Evolutionary conservation across 495 filamentous ascomycete species (phyloP), one percentile per base, ranked within the genome.

Genomic region (Pseudomonodictys pantanalensis): DNA sequence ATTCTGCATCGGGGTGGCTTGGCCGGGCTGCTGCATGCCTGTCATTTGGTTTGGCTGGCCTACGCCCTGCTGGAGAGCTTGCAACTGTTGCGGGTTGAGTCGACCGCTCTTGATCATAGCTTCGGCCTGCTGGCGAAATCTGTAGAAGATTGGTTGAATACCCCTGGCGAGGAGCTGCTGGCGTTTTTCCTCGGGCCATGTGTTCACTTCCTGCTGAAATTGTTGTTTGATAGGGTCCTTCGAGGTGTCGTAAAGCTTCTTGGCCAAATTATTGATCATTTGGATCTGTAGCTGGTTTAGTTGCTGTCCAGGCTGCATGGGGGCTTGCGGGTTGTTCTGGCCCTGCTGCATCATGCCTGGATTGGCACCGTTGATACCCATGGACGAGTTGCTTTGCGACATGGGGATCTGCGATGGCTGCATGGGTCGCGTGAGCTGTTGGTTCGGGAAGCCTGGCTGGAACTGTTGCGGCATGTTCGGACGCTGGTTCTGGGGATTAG

Each of bases 361-460:
- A 55, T 75, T 78, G 57, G 72, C 68, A 20, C 74, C 71, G 47
- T 75, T 77, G 70, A 78, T 78, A 18, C 73, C 75, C 76, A 77
- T 30, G 64, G 60, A 59, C 1, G 62, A 62, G 20, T 49, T 44
- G 30, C 48, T 25, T 70, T 76, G 73, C 24, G 71, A 72, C 43
- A 75, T 75, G 50, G 77, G 71, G 33, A 82, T 73, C 2, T 77
- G 77, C 7, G 81, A 81, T 0, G 78, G 52, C 64, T 83, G 81
- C 73, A 84, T 76, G 28, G 62, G 77, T 8, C 73, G 76, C 52
- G 78, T 80, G 64, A 84, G 72, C 42, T 83, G 82, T 12, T 76
- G 77, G 25, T 67, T 67, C 6, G 77, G 73, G 48, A 83, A 82
- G 24, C 64, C 72, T 11, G 69, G 67, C 23, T 68, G 71, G 20